A percentile compares a stretch with the other conserved stretches of the same genome.
Evolutionary conservation across 306 rosid species (phyloP).

Genomic region (Ochetophila trinervis): DNA sequence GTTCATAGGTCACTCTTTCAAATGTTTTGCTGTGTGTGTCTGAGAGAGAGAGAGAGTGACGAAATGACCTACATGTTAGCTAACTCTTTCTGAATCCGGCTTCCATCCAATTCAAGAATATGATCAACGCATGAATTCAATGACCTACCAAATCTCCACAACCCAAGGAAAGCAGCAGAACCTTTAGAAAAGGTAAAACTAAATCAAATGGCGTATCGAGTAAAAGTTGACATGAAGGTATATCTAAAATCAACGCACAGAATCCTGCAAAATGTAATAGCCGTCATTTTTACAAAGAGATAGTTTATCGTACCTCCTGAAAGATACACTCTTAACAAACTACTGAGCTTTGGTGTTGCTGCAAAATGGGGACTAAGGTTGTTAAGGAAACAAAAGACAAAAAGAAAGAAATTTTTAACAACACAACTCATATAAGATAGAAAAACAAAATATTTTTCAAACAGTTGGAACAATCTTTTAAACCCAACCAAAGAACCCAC

Average conservation of each 20-base stretch:
- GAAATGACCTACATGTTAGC: slow-evolving; percentile 60
- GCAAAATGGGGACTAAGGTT: slow-evolving; percentile 35
- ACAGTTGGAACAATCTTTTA: too few relatives aligned
- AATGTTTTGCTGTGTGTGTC: too few relatives aligned
- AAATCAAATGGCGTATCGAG: slow-evolving; percentile 14
- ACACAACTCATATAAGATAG: neutral
- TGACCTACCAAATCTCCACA: slow-evolving; percentile 44
- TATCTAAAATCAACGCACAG: neutral
- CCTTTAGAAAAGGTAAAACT: slow-evolving; percentile 46
- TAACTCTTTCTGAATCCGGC: slow-evolving; percentile 68
- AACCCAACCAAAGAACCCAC: neutral
- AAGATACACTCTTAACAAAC: slow-evolving; percentile 28
- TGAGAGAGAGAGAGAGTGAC: neutral
- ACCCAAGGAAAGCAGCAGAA: slow-evolving; percentile 44
- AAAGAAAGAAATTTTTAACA: neutral
- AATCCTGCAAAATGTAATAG: neutral
- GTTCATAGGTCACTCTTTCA: neutral
- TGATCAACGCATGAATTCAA: slow-evolving; percentile 42
- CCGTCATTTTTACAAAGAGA: neutral
- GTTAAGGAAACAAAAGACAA: slow-evolving; percentile 19
- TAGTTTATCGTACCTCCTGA: slow-evolving; percentile 46
- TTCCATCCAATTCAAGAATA: slow-evolving; percentile 70
- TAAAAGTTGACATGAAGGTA: neutral
- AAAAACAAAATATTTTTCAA: neutral
- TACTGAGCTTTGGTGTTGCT: slow-evolving; percentile 56